Percentiles rank a stretch among this genome's conserved stretches.
Evolutionary conservation across 441 rosid genomes (phyloP).

Genomic region (Erodium texanum): DNA sequence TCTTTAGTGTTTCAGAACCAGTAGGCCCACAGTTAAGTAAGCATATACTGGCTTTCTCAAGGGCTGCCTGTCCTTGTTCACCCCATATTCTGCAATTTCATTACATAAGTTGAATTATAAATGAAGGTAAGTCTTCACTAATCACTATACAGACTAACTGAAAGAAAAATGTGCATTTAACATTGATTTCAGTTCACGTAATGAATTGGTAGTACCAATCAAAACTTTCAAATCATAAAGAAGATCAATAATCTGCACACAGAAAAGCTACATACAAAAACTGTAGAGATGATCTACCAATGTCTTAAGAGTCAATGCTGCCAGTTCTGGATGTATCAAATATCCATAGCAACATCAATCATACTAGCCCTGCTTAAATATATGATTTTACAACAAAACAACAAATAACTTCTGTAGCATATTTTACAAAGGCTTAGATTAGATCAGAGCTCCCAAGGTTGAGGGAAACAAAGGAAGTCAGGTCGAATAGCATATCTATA

Average conservation of each 20-base stretch:
- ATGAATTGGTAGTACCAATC: neutral
- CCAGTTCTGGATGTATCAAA: neutral
- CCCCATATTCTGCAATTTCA: slow-evolving; percentile 77
- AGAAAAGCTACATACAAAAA: neutral
- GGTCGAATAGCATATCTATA: neutral
- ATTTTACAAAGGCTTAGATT: neutral
- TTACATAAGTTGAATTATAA: neutral
- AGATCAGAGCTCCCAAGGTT: neutral
- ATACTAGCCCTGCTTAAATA: neutral
- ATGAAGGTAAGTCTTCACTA: neutral
- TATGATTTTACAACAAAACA: neutral
- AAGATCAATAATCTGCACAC: neutral
- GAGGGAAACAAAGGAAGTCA: neutral
- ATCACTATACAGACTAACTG: neutral
- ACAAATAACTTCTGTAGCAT: no score
- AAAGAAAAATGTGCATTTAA: neutral
- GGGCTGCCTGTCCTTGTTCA: slow-evolving; percentile 77
- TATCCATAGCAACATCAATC: neutral
- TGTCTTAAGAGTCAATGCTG: neutral
- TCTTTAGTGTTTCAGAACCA: slow-evolving; percentile 82
- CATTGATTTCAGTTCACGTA: neutral
- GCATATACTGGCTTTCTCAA: slow-evolving; percentile 81
- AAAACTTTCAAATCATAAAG: neutral
- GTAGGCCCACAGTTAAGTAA: slow-evolving; percentile 93
- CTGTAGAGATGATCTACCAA: neutral